These are phyloP conservation scores for Trichophyton rubrum DNA, from an alignment of 2,329 filamentous ascomycete species.

Conservation along the genomic window DNA sequence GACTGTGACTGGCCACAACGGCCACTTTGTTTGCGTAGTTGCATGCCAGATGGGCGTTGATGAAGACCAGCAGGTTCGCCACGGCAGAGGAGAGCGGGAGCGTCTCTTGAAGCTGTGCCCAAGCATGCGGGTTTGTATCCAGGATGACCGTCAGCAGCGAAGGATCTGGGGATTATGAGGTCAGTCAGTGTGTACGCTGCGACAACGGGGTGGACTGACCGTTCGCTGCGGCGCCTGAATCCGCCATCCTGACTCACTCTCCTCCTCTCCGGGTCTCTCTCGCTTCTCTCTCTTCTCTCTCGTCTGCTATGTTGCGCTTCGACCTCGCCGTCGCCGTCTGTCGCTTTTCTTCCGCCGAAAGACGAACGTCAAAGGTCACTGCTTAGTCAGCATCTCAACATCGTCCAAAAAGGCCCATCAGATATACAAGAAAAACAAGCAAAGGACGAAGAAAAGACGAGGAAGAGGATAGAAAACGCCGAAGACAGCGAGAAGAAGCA, in stretches of 20 bases:
- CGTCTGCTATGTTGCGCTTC: not conserved
- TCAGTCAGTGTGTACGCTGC: not conserved
- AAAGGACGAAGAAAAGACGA: not conserved
- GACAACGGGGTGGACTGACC: not conserved
- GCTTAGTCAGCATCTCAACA: not conserved
- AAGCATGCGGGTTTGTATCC: slow-evolving; percentile 92
- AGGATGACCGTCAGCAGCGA: slow-evolving; percentile 83
- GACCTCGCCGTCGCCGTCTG: not conserved
- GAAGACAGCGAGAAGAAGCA: not conserved
- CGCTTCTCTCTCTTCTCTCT: too few relatives aligned
- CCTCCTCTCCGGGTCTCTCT: too few relatives aligned
- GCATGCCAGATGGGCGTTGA: slow-evolving; percentile 90
- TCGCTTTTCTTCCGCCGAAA: not conserved
- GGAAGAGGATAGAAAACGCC: not conserved
- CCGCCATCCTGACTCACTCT: not conserved
- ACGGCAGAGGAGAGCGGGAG: slow-evolving; percentile 75
- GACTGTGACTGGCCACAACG: slow-evolving; percentile 76
- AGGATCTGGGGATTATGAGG: slow-evolving; percentile 38
- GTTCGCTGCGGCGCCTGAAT: too few relatives aligned
- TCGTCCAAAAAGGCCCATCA: not conserved
- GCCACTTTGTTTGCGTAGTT: slow-evolving; percentile 89
- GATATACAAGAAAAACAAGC: too few relatives aligned
- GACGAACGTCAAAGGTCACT: not conserved
- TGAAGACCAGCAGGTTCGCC: slow-evolving; percentile 83
- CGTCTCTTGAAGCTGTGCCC: slow-evolving; percentile 62